Evolutionary conservation across 805 yeast species (phyloP).

Genomic region (Yamadazyma nakazawae): DNA sequence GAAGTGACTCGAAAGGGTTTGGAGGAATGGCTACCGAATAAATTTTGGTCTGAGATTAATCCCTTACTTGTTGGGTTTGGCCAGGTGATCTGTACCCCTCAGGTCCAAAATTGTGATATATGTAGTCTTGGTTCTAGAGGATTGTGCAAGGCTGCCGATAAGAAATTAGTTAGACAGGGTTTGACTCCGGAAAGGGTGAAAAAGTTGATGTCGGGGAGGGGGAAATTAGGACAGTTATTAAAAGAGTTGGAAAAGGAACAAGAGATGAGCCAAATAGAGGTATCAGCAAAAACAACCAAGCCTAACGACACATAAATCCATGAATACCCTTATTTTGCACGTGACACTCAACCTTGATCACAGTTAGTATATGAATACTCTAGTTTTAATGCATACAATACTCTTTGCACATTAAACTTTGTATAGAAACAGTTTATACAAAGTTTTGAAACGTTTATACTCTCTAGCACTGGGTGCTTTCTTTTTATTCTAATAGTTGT

Average conservation of each 20-base stretch:
- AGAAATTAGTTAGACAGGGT: conserved; percentile 31
- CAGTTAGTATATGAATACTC: no score
- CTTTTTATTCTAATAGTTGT: no score
- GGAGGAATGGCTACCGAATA: conserved; percentile 70
- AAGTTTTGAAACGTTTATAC: no score
- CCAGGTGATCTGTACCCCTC: conserved; percentile 77
- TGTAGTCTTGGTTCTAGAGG: conserved; percentile 55
- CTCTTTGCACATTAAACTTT: no score
- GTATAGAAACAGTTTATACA: no score
- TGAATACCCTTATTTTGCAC: no score
- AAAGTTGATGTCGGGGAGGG: conserved; percentile 32
- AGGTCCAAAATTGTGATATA: conserved; percentile 65
- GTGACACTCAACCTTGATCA: no score
- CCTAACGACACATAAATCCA: no score
- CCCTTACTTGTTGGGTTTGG: conserved; percentile 92
- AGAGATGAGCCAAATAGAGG: no score
- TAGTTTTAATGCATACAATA: no score
- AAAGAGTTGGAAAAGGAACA: not conserved
- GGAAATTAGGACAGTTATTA: conserved; percentile 20
- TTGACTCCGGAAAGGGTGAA: conserved; percentile 24
- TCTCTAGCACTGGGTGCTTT: no score
- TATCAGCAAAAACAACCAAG: no score
- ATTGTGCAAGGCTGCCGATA: conserved; percentile 58
- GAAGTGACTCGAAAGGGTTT: conserved; percentile 69
- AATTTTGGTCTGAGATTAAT: conserved; percentile 80